These are phyloP conservation scores for Colletotrichum lentis DNA, from an alignment of 2,329 filamentous ascomycete species.

Conservation along the genomic window DNA sequence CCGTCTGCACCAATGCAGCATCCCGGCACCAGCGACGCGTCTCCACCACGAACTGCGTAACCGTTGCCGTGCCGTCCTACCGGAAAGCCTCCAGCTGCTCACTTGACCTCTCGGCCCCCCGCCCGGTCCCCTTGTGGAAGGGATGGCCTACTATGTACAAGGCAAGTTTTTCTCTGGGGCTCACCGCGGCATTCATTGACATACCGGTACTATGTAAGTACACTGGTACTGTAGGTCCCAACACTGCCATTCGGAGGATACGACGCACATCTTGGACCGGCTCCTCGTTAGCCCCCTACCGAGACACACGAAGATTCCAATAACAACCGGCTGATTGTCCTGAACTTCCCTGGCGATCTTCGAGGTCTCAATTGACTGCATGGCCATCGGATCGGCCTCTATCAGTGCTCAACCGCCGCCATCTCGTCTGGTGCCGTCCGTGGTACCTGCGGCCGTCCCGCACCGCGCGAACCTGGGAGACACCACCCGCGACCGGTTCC, in stretches of 20 bases:
- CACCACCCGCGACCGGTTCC: not conserved
- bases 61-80: constrained; percentile 25
- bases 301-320: constrained; percentile 31
- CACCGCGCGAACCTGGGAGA: constrained; percentile 19
- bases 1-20: constrained; percentile 5
- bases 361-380: constrained; percentile 11
- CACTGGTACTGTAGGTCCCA: not conserved
- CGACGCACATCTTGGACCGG: constrained; percentile 12
- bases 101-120: constrained; percentile 30
- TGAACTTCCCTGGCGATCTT: constrained; percentile 31
- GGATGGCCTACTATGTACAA: constrained; percentile 24
- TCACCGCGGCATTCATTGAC: not conserved
- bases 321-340: constrained; percentile 20
- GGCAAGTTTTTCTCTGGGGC: not conserved
- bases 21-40: constrained; percentile 15
- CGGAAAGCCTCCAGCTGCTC: constrained; percentile 34
- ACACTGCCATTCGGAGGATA: constrained; percentile 27
- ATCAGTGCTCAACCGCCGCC: constrained; percentile 3
- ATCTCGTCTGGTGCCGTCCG: constrained; percentile 6
- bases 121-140: constrained; percentile 20
- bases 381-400: constrained; percentile 15
- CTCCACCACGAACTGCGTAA: constrained; percentile 12
- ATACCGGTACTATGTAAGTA: not conserved
- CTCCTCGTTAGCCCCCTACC: constrained; percentile 7
- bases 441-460: constrained; percentile 34